phyloP scores from a whole-genome alignment of 1,139 yeast species.

The Geotrichum fermentans region DNA sequence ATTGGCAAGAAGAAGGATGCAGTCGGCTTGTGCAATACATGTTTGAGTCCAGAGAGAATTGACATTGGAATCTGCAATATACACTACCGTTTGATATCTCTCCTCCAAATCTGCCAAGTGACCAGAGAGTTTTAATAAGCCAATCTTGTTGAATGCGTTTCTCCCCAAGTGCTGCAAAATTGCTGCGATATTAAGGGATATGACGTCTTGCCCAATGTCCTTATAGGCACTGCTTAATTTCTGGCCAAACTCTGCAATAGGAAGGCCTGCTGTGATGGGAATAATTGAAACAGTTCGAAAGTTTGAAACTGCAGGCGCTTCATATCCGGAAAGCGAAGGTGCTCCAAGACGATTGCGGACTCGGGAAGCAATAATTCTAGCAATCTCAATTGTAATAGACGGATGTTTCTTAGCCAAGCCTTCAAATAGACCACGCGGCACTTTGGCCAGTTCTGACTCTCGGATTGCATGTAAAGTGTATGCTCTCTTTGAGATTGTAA shows the following conservation, averaged over 20 bases:
- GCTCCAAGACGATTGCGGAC: slow-evolving; percentile 38
- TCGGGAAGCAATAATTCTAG: slow-evolving; percentile 78
- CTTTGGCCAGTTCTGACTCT: slow-evolving; percentile 89
- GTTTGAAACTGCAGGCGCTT: slow-evolving; percentile 37
- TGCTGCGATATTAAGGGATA: slow-evolving; percentile 75
- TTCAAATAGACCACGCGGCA: slow-evolving; percentile 85
- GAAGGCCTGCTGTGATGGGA: slow-evolving; percentile 74
- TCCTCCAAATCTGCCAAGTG: slow-evolving; percentile 90
- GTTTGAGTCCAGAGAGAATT: slow-evolving; percentile 88
- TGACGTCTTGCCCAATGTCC: slow-evolving; percentile 67
- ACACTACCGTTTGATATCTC: slow-evolving; percentile 76
- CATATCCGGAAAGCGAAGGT: slow-evolving; percentile 13
- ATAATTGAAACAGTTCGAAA: slow-evolving; percentile 80
- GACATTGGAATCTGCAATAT: slow-evolving; percentile 79
- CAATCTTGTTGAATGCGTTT: slow-evolving; percentile 87
- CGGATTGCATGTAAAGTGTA: slow-evolving; percentile 80
- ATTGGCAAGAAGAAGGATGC: slow-evolving; percentile 48
- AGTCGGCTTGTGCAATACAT: slow-evolving; percentile 92
- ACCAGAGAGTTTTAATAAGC: slow-evolving; percentile 79
- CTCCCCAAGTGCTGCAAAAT: slow-evolving; percentile 78
- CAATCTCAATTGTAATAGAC: slow-evolving; percentile 82
- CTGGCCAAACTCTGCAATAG: slow-evolving; percentile 79
- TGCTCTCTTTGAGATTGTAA: slow-evolving; percentile 74
- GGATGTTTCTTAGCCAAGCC: slow-evolving; percentile 80
- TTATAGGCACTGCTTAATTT: slow-evolving; percentile 64